Evolutionary conservation across 176 grass and related monocot genomes (phyloP), one percentile per base, ranked within the genome.

Genomic region (Eleusine coracana): DNA sequence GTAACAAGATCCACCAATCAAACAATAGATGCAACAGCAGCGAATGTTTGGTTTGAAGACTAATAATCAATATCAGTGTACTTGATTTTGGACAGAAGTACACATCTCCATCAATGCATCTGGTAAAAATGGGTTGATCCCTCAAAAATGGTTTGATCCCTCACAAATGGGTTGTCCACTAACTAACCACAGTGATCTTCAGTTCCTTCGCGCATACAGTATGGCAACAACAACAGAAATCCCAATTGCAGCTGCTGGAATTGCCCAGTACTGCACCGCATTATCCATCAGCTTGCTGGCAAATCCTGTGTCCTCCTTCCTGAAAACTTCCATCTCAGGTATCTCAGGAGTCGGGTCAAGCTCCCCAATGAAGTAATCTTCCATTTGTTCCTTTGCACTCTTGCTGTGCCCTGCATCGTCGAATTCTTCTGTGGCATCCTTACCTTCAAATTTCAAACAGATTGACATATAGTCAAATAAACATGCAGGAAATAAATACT

Each of bases 351-450:
- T 74, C 10, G 77, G 70, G 25, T 96, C 89, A 55, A 99, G 72
- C 64, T 99, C 93, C 12, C 91, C 96, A 74, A 92, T 79, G 34
- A 82, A 96, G 83, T 90, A 99, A 58, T 90, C 91, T 84, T 99
- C 50, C 96, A 96, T 96, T 49, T 80, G 78, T 31, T 92, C 83
- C 66, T 80, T 91, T 40, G 89, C 96, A 71, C 28, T 73, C 76
- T 90, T 89, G 89, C 80, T 92, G 87, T 99, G 96, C 23, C 93
- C 91, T 0, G 83, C 91, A 66, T 99, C 96, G 3, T 96, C 89
- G 78, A 99, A 99, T 69, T 96, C 93, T 66, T 90, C 93, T n/a
- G 83, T 99, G 31, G 87, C 85, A 70, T 99, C 91, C 89, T 87
- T 93, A 42, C 96, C 93, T 99, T 96, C 15, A 91, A 73, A 89